Percentiles rank a stretch among this genome's conserved stretches.
Conservation (phyloP, 2,329 filamentous ascomycete genomes). For the Ramularia endophylla region DNA sequence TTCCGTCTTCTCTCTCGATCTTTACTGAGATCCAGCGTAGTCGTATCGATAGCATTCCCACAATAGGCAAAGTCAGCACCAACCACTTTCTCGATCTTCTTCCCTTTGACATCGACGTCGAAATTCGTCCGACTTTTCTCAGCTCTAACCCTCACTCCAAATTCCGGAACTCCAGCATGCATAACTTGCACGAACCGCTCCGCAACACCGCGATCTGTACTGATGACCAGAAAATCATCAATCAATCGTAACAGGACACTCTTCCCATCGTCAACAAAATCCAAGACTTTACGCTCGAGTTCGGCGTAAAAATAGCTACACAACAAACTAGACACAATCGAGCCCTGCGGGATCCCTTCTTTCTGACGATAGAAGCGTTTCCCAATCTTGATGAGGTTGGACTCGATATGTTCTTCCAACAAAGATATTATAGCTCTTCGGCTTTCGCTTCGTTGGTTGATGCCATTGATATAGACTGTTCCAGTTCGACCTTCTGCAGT, state of each 20-base stretch:
- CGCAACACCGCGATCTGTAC: constrained; percentile 61
- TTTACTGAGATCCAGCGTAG: constrained; percentile 68
- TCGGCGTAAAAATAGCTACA: constrained; percentile 97
- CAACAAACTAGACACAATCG: constrained; percentile 74
- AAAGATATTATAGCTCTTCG: constrained; percentile 60
- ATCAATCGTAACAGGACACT: constrained; percentile 74
- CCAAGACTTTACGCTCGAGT: constrained; percentile 64
- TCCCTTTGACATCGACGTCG: constrained; percentile 52
- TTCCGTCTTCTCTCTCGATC: constrained; percentile 52
- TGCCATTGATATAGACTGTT: constrained; percentile 71
- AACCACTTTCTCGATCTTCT: constrained; percentile 43
- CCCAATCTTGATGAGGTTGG: constrained; percentile 82
- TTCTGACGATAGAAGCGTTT: constrained; percentile 86
- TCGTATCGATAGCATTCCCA: constrained; percentile 68
- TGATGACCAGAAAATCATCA: constrained; percentile 91
- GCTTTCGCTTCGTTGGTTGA: constrained; percentile 52
- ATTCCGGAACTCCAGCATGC: constrained; percentile 70
- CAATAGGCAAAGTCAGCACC: constrained; percentile 75
- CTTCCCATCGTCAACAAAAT: constrained; percentile 53
- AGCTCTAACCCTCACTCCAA: constrained; percentile 71
- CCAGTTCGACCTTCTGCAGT: constrained; percentile 43
- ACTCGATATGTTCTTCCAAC: constrained; percentile 70
- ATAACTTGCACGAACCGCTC: constrained; percentile 69
- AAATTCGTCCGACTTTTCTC: constrained; percentile 85
- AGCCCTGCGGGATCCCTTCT: constrained; percentile 87